Evolutionary conservation across 2,329 filamentous ascomycete genomes (phyloP), one percentile per base, ranked within the genome.

Genomic region (Penicillium freii): DNA sequence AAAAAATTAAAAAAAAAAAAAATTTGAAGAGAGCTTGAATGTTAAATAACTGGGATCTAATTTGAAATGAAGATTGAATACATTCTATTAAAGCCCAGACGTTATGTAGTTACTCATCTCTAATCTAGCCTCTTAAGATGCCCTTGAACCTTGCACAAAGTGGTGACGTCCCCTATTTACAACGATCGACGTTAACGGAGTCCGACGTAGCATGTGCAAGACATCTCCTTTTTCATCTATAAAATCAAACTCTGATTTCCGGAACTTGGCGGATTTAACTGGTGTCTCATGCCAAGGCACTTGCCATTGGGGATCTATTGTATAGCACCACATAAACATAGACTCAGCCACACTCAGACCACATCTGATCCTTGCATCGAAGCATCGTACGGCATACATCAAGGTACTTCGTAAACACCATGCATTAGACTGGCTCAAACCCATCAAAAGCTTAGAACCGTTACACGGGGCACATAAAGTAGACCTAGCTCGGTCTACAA

Each of bases 111-210:
- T n/a, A 34, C 17, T 9, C 3, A 19, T 31, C 9, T 39, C 15
- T 19, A 19, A 40, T 13, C 36, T 10, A 39, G 19, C 6, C 21
- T n/a, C 23, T n/a, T 27, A 6, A 44, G n/a, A 44, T 44, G 15
- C 3, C 23, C 9, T 27, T n/a, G 40, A n/a, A 29, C 27, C 27
- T 29, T 29, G 29, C 11, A 27, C 23, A 27, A n/a, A 54, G 43
- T 54, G 51, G 29, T 54, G 45, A 54, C 52, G 51, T 54, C 29
- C 21, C 52, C 44, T 33, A 49, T 52, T 27, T 17, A 6, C 17
- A 17, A 42, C 19, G 39, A 34, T 51, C 39, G 39, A n/a, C 49
- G 19, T 11, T 19, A 5, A 45, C 6, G 9, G 17, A 45, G 25
- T 46, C 13, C 46, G 25, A 42, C 19, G 38, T 43, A 29, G 17